A percentile compares a stretch with the other conserved stretches of the same genome.
Conservation (phyloP, 2,329 filamentous ascomycete species). For the Fusarium anguioides region DNA sequence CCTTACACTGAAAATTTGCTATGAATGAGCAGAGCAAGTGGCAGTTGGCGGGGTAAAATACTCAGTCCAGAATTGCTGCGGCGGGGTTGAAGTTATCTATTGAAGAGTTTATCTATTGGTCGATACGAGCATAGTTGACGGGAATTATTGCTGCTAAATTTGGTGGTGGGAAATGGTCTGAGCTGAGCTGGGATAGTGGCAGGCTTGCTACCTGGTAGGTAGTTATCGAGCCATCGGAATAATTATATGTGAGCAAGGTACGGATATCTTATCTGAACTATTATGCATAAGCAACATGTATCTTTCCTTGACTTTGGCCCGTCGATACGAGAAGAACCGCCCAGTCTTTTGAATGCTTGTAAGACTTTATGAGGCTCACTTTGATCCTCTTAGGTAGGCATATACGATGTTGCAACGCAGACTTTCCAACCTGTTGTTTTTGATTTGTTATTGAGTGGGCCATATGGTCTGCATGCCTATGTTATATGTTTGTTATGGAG, state of each 20-base stretch:
- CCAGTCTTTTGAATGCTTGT: constrained; percentile 4
- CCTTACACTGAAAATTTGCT: constrained; percentile 22
- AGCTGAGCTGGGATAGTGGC: not conserved
- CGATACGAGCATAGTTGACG: not conserved
- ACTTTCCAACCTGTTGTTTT: too few species aligned
- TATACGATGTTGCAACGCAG: constrained; percentile 1
- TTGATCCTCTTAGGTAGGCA: constrained; percentile 7
- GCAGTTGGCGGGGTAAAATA: constrained; percentile 35
- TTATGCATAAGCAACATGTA: constrained; percentile 11
- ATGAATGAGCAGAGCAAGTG: not conserved
- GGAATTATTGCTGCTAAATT: constrained; percentile 12
- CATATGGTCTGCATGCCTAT: not conserved
- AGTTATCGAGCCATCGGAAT: constrained; percentile 14
- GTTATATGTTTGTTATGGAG: not conserved
- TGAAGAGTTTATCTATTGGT: constrained; percentile 21
- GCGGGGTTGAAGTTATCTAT: constrained; percentile 16
- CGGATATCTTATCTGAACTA: not conserved
- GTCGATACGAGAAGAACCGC: constrained; percentile 28
- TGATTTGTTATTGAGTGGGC: too few species aligned
- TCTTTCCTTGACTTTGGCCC: not conserved
- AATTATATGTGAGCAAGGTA: not conserved
- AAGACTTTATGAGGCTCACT: not conserved
- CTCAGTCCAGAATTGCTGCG: constrained; percentile 14
- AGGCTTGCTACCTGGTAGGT: too few species aligned
- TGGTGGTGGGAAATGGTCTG: constrained; percentile 4